phyloP scores from a whole-genome alignment of 768 basidiomycete genomes.

The Termitomyces sp. region DNA sequence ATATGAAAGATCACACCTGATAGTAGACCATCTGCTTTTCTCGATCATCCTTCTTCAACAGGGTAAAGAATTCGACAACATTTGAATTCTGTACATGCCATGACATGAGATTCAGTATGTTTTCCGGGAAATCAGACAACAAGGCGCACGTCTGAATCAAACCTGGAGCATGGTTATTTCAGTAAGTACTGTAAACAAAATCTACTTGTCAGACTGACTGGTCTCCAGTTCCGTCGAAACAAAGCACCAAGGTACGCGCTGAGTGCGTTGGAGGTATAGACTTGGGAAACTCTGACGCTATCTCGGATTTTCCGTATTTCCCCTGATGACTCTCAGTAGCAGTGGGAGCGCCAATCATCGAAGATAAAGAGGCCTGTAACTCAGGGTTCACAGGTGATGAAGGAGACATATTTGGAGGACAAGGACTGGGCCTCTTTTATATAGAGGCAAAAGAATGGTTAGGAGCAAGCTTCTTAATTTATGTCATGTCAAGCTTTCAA shows the following conservation, averaged over 20 bases:
- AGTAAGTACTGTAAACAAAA: not conserved
- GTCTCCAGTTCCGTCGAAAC: conserved; percentile 63
- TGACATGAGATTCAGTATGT: not conserved
- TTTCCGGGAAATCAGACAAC: not conserved
- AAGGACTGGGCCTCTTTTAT: not conserved
- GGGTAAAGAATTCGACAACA: conserved; percentile 42
- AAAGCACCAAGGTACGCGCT: conserved; percentile 52
- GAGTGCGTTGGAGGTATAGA: conserved; percentile 24
- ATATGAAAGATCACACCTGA: conserved; percentile 28
- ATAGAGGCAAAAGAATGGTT: not conserved
- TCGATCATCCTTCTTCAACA: conserved; percentile 48
- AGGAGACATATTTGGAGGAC: not conserved
- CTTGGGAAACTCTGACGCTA: not conserved
- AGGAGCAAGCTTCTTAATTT: not conserved
- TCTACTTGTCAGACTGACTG: conserved; percentile 20
- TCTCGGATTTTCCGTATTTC: not conserved
- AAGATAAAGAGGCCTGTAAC: not conserved
- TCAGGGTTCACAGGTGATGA: not conserved
- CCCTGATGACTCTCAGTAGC: not conserved
- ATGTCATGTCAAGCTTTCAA: not conserved
- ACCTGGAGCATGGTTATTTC: conserved; percentile 14
- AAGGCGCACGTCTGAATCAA: conserved; percentile 32
- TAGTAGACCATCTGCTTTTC: conserved; percentile 51
- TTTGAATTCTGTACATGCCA: conserved; percentile 38
- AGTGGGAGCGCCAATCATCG: not conserved